Conservation (phyloP, 179 eudicot genomes). For the Drosera spatulata region DNA sequence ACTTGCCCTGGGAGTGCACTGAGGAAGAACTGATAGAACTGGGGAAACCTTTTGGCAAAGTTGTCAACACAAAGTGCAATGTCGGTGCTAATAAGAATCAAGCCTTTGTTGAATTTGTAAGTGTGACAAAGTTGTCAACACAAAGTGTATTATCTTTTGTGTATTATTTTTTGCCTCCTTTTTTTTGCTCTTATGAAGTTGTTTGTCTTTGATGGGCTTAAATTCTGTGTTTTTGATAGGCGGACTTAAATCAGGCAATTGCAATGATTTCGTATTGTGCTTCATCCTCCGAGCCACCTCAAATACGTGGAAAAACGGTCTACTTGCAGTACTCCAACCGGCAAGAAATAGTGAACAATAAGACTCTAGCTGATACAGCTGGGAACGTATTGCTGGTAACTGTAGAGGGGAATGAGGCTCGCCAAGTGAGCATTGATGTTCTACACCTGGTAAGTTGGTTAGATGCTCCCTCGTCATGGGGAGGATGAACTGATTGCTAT, state of each 20-base stretch:
- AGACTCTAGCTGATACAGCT: slow-evolving; percentile 93
- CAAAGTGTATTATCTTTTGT: background rate
- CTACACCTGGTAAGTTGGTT: slow-evolving; percentile 81
- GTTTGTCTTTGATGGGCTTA: no score
- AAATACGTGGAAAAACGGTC: slow-evolving; percentile 97
- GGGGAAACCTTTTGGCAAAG: slow-evolving; percentile 95
- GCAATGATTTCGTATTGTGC: slow-evolving; percentile 98
- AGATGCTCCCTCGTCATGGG: slow-evolving; percentile 17
- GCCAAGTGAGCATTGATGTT: slow-evolving; percentile 97
- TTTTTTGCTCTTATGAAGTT: background rate
- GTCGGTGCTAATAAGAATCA: slow-evolving; percentile 98
- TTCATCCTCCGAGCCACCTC: slow-evolving; percentile 99
- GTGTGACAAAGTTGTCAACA: slow-evolving; percentile 8
- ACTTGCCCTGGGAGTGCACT: slow-evolving; percentile 97
- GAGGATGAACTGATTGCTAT: slow-evolving; percentile 27
- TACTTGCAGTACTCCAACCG: slow-evolving; percentile 98
- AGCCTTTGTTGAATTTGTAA: slow-evolving; percentile 97
- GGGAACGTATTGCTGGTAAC: slow-evolving; percentile 96
- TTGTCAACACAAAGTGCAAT: slow-evolving; percentile 97
- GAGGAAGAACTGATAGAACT: slow-evolving; percentile 92
- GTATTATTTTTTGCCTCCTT: background rate
- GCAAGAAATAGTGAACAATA: slow-evolving; percentile 97
- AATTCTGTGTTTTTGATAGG: slow-evolving; percentile 28
- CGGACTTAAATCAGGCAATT: slow-evolving; percentile 93
- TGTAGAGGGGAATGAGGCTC: slow-evolving; percentile 85